Evolutionary conservation across 2,329 filamentous ascomycete species (phyloP).

Genomic region (Pseudopithomyces maydicus): DNA sequence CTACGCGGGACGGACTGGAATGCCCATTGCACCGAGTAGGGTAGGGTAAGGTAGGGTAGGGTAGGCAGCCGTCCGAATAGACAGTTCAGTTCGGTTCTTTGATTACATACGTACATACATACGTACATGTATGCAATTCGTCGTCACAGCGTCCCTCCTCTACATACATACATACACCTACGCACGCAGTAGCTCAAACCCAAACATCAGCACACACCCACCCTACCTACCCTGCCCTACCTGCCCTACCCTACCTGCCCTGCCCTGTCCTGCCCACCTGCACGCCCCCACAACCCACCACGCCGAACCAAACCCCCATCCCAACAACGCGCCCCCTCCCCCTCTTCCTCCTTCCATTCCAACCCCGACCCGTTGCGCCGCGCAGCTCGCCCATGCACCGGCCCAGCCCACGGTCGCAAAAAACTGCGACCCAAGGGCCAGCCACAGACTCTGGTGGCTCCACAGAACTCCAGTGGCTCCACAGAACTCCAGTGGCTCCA

Average conservation of each 20-base stretch:
- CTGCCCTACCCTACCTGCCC: not conserved
- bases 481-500: no score
- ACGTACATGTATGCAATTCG: no score
- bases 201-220: not conserved
- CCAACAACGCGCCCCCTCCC: no score
- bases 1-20: not conserved
- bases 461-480: no score
- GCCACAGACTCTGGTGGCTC: no score
- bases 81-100: constrained; percentile 1
- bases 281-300: not conserved
- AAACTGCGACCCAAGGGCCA: no score
- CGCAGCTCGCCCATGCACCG: not conserved
- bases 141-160: no score
- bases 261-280: not conserved
- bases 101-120: no score
- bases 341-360: not conserved
- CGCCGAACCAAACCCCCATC: no score
- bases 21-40: not conserved
- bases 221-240: not conserved
- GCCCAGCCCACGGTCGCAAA: no score
- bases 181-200: not conserved
- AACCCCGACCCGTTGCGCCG: not conserved
- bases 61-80: not conserved
- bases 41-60: no score
- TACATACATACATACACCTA: not conserved